Percentiles rank a stretch among this genome's conserved stretches.
Conservation (phyloP, 192 early-diverging fungal species). For the Kappamyces sp. region DNA sequence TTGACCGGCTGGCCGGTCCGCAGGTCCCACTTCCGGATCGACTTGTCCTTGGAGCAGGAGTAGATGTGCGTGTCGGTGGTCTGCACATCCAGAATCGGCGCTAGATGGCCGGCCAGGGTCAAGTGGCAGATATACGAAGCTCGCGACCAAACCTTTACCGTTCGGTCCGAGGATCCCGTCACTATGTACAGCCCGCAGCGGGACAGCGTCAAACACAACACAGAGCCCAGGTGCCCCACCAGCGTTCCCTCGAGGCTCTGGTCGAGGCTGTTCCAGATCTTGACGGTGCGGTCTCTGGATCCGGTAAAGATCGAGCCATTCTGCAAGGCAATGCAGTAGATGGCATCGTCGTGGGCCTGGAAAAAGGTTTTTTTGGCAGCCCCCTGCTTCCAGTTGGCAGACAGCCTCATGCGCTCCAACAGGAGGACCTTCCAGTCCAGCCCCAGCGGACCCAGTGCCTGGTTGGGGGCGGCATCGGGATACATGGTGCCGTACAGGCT, state of each 20-base stretch:
- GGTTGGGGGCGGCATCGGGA: no score
- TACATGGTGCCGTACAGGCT: no score
- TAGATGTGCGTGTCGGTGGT: constrained; percentile 17
- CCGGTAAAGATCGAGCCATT: no score
- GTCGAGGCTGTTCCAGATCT: constrained; percentile 58
- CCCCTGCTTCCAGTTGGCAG: no score
- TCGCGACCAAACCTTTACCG: constrained; percentile 60
- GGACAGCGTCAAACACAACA: constrained; percentile 68
- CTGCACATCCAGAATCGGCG: constrained; percentile 21
- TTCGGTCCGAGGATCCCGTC: constrained; percentile 70
- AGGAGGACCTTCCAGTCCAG: no score
- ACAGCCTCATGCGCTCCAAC: no score
- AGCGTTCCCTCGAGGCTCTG: constrained; percentile 43
- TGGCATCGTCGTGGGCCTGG: constrained; percentile 59
- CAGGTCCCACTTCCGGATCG: constrained; percentile 57
- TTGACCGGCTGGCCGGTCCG: constrained; percentile 38
- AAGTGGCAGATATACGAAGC: no score
- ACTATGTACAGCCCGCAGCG: constrained; percentile 33
- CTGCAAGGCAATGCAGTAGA: constrained; percentile 41
- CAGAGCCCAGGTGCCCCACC: constrained; percentile 56
- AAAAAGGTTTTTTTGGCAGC: neutral
- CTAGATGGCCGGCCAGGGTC: constrained; percentile 14
- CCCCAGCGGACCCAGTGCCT: no score
- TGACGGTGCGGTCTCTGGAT: constrained; percentile 17
- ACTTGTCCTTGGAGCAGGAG: constrained; percentile 26